These are phyloP conservation scores for Tricholoma furcatifolium DNA, from an alignment of 768 basidiomycete species.

Conservation along the genomic window DNA sequence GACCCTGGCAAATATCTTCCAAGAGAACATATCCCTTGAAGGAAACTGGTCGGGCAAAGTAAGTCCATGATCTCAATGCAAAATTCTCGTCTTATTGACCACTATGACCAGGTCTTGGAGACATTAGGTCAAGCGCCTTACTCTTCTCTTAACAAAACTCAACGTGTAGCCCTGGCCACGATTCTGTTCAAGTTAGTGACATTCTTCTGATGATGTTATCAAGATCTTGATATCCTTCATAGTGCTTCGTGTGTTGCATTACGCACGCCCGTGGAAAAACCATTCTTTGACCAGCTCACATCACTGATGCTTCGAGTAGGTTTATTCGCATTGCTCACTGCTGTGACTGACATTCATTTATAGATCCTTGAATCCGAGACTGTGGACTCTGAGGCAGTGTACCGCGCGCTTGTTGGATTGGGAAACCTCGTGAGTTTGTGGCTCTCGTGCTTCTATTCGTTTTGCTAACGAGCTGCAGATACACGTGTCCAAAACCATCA, in stretches of 20 bases:
- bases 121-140: slow-evolving; percentile 51
- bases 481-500: slow-evolving; percentile 41
- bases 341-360: slow-evolving; percentile 15
- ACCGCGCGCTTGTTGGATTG: slow-evolving; percentile 69
- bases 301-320: slow-evolving; percentile 46
- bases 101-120: slow-evolving; percentile 49
- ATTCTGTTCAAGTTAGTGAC: slow-evolving; percentile 81
- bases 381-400: slow-evolving; percentile 65
- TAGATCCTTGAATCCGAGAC: slow-evolving; percentile 51
- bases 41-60: slow-evolving; percentile 56
- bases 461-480: slow-evolving; percentile 36
- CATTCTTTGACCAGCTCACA: slow-evolving; percentile 41
- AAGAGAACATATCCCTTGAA: slow-evolving; percentile 47
- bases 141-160: slow-evolving; percentile 58
- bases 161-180: slow-evolving; percentile 77
- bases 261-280: slow-evolving; percentile 36
- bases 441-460: not conserved
- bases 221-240: slow-evolving; percentile 3
- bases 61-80: slow-evolving; percentile 13
- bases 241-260: slow-evolving; percentile 67
- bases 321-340: not conserved
- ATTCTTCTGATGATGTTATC: not conserved
- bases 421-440: slow-evolving; percentile 62
- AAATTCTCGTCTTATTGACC: not conserved
- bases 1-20: slow-evolving; percentile 76